Evolutionary conservation across 192 early-diverging fungal genomes (phyloP), one percentile per base, ranked within the genome.

Genomic region (Thamnidium elegans): DNA sequence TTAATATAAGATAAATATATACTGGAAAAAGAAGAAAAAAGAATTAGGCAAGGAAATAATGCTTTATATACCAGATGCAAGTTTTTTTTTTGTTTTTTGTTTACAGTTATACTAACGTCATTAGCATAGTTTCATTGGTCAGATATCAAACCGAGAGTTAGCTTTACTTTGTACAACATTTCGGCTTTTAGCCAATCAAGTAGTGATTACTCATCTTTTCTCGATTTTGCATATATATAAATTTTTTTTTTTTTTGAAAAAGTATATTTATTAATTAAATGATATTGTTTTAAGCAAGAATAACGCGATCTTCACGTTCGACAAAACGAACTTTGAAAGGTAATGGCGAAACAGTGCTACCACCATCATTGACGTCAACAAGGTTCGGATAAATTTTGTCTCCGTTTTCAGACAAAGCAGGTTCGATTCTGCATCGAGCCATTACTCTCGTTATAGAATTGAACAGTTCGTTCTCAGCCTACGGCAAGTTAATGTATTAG

Each of bases 381-480:
- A 34, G 19, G 17, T 39, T 13, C 17, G 31, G n/a, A 55, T 55
- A 55, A 19, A 55, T 34, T 17, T 34, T 55, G 32, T 55, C 34
- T 55, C 31, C 54, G 32, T 55, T 17, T 17, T 15, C 31, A 10
- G n/a, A 30, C 31, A 31, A 15, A 14, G 26, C 13, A 6, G 53
- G 26, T n/a, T 32, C 53, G 4, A 55, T 55, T 9, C 17, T 55
- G n/a, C 54, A 55, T 17, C 31, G 31, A 19, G 30, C 30, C 17
- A 56, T 15, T 4, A 39, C 8, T 32, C 34, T 32, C 2, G 34
- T 39, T n/a, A 56, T 17, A 34, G 34, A 56, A 56, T 34, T 56
- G 32, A 56, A 39, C 31, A 56, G 19, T 56, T 56, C 55, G 17
- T 56, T 56, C 32, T 56, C 55, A 34, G 55, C 55, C 55, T 56